Evolutionary conservation across 768 basidiomycete genomes (phyloP), one percentile per base, ranked within the genome.

Genomic region (Auricularia cornea): DNA sequence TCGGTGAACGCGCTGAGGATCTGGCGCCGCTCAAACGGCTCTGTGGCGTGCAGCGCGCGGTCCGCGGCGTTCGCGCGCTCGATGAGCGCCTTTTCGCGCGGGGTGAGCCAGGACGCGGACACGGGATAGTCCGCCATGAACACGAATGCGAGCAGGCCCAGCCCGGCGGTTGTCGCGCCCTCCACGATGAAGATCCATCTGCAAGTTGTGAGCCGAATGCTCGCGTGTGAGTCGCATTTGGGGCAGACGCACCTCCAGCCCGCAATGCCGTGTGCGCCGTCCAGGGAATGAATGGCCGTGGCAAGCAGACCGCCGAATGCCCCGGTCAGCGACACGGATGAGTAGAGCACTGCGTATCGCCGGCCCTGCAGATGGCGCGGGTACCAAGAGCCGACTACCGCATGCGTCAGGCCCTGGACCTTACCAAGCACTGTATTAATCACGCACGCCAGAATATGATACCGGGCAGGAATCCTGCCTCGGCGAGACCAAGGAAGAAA

Each of bases 61-160:
- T 67, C 67, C 30, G 68, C 68, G 40, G 66, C 68, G 64, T 68
- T 66, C 52, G 65, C 51, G 20, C 5, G 23, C 20, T 64, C 11
- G 33, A 60, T 61, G 10, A 67, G 59, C 12, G 60, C 56, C 33
- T 75, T 72, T 68, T 84, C 81, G 20, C 72, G 71, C 2, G 72
- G 71, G 1, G 76, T 78, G 28, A 84, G 73, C 78, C 81, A 82
- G 28, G 66, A 68, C 10, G 71, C 70, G 2, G 80, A 78, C 59
- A 81, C 80, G 1, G 83, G 83, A 71, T 79, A 83, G 70, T 84
- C 83, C 57, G 79, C 77, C 29, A 82, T 77, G 54, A 73, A 60
- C 61, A 72, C 70, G 62, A 67, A 73, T 10, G 73, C 70, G 8
- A 74, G 62, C 28, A 77, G 14, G 23, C 74, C 72, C 41, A 68